Conservation (phyloP, 352 stramenopile genomes). For the Achlya hypogyna region DNA sequence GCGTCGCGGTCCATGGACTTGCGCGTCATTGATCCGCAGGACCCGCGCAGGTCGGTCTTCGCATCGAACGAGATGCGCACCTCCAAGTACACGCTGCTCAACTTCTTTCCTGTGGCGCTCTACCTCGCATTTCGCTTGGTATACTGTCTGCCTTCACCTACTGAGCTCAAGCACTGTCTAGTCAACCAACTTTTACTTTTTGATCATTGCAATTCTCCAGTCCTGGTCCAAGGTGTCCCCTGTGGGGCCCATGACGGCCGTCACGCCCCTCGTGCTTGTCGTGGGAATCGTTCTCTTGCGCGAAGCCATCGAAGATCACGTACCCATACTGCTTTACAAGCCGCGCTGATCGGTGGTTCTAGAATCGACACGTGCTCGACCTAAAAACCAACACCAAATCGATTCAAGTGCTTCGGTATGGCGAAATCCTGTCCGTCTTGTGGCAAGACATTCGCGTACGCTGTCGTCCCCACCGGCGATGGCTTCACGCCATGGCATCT, state of each 20-base stretch:
- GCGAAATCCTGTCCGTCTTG: conserved; percentile 41
- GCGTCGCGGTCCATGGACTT: too few species aligned
- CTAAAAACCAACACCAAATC: conserved; percentile 49
- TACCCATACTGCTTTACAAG: conserved; percentile 31
- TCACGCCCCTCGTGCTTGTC: conserved; percentile 74
- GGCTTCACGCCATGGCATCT: neutral
- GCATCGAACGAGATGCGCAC: conserved; percentile 57
- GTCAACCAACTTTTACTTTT: conserved; percentile 73
- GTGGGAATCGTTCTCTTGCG: conserved; percentile 66
- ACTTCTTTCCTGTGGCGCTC: conserved; percentile 92
- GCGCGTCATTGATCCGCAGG: neutral
- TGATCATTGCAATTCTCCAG: conserved; percentile 83
- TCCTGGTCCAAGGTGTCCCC: conserved; percentile 75
- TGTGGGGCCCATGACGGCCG: conserved; percentile 58
- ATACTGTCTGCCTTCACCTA: neutral
- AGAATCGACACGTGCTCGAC: conserved; percentile 50
- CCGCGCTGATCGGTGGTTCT: conserved; percentile 5
- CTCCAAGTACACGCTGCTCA: conserved; percentile 92
- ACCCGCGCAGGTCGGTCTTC: neutral
- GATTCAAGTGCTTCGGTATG: conserved; percentile 47
- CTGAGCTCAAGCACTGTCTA: neutral
- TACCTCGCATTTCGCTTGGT: conserved; percentile 23
- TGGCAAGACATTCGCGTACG: conserved; percentile 70
- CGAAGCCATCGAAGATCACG: conserved; percentile 70
- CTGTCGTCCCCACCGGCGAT: neutral